A percentile compares a stretch with the other conserved stretches of the same genome.
Conservation (phyloP, 495 filamentous ascomycete genomes). For the Penicillium silybi region DNA sequence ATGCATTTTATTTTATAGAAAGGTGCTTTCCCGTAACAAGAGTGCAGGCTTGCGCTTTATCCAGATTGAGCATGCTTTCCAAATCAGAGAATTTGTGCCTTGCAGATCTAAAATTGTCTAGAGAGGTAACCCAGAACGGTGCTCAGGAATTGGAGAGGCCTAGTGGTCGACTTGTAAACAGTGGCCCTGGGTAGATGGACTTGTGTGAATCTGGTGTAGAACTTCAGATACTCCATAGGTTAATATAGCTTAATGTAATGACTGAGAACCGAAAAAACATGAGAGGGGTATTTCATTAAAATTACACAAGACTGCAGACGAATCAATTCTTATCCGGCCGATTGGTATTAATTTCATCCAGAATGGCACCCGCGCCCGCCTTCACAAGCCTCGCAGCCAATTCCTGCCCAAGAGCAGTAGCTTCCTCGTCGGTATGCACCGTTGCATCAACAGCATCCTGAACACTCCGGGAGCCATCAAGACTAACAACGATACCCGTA, state of each 20-base stretch:
- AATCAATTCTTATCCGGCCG: conserved; percentile 14
- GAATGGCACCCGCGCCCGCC: conserved; percentile 13
- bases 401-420: conserved; percentile 6
- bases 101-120: neutral
- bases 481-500: conserved; percentile 15
- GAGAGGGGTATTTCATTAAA: neutral
- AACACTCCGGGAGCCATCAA: conserved; percentile 12
- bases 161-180: too few relatives aligned
- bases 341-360: conserved; percentile 11
- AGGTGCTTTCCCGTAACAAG: neutral
- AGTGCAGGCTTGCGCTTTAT: neutral
- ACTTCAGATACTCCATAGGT: too few relatives aligned
- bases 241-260: too few relatives aligned
- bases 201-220: neutral
- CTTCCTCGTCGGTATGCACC: conserved; percentile 5
- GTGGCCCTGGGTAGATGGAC: neutral
- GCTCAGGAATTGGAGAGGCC: too few relatives aligned
- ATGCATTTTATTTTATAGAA: neutral
- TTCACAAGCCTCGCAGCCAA: conserved; percentile 12
- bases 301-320: neutral
- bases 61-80: neutral
- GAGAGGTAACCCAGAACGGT: too few relatives aligned
- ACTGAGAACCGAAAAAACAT: neutral
- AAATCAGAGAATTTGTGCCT: neutral
- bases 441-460: conserved; percentile 1